Evolutionary conservation across 129 eudicot genomes (phyloP).

Genomic region (Erigeron canadensis): DNA sequence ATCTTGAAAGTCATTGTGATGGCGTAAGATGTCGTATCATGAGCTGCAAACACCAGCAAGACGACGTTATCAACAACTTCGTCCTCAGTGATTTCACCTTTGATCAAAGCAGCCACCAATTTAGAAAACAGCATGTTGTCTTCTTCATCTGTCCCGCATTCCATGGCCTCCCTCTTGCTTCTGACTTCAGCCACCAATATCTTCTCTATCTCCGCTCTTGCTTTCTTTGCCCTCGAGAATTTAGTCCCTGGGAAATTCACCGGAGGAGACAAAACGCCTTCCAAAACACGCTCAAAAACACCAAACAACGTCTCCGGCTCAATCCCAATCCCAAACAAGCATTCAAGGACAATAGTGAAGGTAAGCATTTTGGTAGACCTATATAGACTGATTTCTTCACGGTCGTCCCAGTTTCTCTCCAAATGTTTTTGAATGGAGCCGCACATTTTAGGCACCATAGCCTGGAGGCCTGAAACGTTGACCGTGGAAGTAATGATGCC

Average conservation of each 20-base stretch:
- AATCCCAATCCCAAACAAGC: conserved; percentile 73
- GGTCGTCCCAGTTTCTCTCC: conserved; percentile 42
- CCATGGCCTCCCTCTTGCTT: conserved; percentile 56
- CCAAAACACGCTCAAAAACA: conserved; percentile 64
- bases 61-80: conserved; percentile 85
- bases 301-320: conserved; percentile 41
- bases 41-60: conserved; percentile 83
- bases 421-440: conserved; percentile 48
- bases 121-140: conserved; percentile 43
- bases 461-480: conserved; percentile 39
- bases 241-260: conserved; percentile 62
- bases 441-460: conserved; percentile 71
- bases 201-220: conserved; percentile 55
- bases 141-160: conserved; percentile 27
- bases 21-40: conserved; percentile 89
- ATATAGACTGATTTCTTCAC: conserved; percentile 46
- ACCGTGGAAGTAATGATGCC: conserved; percentile 62
- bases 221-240: conserved; percentile 67
- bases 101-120: conserved; percentile 56
- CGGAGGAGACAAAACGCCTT: conserved; percentile 64
- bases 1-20: conserved; percentile 79
- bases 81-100: conserved; percentile 71
- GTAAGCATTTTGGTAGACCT: conserved; percentile 54
- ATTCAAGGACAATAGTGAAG: conserved; percentile 64
- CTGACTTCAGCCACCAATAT: conserved; percentile 53